phyloP scores from a whole-genome alignment of 352 stramenopile species.

The Albugo candida region DNA sequence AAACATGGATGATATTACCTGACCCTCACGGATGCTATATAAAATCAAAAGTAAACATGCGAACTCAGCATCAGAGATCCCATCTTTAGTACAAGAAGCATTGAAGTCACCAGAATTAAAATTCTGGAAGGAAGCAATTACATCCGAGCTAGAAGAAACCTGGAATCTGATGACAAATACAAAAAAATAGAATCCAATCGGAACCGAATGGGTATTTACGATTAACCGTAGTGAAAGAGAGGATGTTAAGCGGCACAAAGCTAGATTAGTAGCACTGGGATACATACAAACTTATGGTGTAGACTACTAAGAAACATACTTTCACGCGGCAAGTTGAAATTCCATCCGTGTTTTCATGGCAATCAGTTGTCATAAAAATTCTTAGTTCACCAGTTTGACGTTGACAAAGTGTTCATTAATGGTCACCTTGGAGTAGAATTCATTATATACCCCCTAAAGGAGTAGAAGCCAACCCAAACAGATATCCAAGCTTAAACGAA shows the following conservation, averaged over 20 bases:
- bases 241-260: conserved; percentile 3
- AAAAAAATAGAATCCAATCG: conserved; percentile 6
- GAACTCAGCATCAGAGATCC: too few species aligned
- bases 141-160: conserved; percentile 5
- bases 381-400: conserved; percentile 5
- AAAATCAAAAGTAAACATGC: too few species aligned
- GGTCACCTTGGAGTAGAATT: conserved; percentile 10
- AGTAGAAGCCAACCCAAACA: conserved; percentile 3
- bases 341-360: conserved; percentile 5
- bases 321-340: conserved; percentile 4
- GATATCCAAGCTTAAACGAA: conserved; percentile 11
- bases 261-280: conserved; percentile 5
- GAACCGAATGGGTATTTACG: conserved; percentile 9
- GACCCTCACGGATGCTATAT: too few species aligned
- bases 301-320: conserved; percentile 5
- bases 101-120: too few species aligned
- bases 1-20: too few species aligned
- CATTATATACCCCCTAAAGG: conserved; percentile 9
- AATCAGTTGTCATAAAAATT: not conserved
- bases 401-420: conserved; percentile 19
- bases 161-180: conserved; percentile 4
- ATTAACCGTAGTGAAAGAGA: conserved; percentile 7
- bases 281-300: conserved; percentile 2
- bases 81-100: too few species aligned
- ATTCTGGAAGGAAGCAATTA: conserved; percentile 4